Conservation (phyloP, 164 flowering plant species). For the Pachysandra terminalis region DNA sequence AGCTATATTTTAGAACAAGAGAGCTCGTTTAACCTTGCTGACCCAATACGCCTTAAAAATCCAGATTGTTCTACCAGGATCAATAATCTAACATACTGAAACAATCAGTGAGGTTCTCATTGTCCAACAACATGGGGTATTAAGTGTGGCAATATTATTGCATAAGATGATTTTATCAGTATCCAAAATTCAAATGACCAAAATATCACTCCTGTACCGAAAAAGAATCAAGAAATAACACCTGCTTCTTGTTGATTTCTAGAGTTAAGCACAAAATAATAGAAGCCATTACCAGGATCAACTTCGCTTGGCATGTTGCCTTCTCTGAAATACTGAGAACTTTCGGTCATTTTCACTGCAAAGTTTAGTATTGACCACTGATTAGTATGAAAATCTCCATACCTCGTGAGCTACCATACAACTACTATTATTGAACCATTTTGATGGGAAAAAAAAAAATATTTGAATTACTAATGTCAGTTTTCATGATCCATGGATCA, state of each 20-base stretch:
- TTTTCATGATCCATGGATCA: neutral
- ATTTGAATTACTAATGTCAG: neutral
- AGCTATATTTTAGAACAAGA: too few species aligned
- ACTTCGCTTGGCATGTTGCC: constrained; percentile 24
- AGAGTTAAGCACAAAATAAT: neutral
- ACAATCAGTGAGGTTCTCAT: neutral
- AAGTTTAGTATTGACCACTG: constrained; percentile 9
- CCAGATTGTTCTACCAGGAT: neutral
- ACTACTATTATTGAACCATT: neutral
- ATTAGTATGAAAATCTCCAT: constrained; percentile 1
- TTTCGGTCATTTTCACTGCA: constrained; percentile 34
- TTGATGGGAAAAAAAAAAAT: neutral
- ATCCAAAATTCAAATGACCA: neutral
- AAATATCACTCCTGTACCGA: neutral
- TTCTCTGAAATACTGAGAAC: constrained; percentile 27
- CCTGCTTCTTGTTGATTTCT: neutral
- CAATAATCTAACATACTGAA: neutral
- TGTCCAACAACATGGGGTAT: neutral
- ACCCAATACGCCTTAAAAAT: neutral
- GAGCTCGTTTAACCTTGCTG: too few species aligned
- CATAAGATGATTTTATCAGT: neutral
- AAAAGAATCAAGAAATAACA: constrained; percentile 3
- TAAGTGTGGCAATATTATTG: too few species aligned
- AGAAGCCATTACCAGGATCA: constrained; percentile 24
- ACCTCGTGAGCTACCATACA: neutral